Conservation (phyloP, 2,329 filamentous ascomycete genomes). For the Phialophora chinensis region DNA sequence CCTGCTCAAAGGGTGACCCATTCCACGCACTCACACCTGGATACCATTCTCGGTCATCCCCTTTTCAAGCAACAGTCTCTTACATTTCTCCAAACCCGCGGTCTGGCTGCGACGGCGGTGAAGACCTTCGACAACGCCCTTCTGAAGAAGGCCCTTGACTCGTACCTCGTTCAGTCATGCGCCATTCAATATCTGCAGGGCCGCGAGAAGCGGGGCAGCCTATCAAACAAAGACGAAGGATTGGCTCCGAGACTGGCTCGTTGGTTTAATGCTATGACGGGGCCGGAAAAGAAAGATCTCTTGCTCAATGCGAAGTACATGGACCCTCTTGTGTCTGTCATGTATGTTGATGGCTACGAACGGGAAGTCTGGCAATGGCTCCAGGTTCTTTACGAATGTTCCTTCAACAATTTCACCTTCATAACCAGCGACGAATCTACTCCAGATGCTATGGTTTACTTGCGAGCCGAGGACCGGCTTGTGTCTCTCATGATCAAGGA, state of each 20-base stretch:
- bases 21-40: conserved; percentile 35
- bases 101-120: conserved; percentile 29
- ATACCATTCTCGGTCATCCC: conserved; percentile 36
- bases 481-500: conserved; percentile 37
- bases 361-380: conserved; percentile 40
- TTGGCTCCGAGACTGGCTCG: conserved; percentile 31
- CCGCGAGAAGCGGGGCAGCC: conserved; percentile 24
- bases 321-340: conserved; percentile 24
- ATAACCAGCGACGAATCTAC: conserved; percentile 7
- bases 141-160: conserved; percentile 24
- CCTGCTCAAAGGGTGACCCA: conserved; percentile 30
- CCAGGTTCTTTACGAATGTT: conserved; percentile 32
- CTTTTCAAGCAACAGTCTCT: conserved; percentile 28
- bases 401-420: conserved; percentile 21
- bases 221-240: conserved; percentile 11
- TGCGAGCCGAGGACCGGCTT: conserved; percentile 35
- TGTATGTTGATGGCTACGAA: conserved; percentile 36
- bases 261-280: conserved; percentile 34
- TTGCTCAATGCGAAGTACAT: conserved; percentile 26
- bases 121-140: conserved; percentile 33
- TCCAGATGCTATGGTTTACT: conserved; percentile 19
- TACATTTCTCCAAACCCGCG: conserved; percentile 16
- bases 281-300: conserved; percentile 29
- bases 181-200: conserved; percentile 28
- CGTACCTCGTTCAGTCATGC: conserved; percentile 28